phyloP scores from a whole-genome alignment of 2,329 filamentous ascomycete species.

The Neoascochyta sp. region DNA sequence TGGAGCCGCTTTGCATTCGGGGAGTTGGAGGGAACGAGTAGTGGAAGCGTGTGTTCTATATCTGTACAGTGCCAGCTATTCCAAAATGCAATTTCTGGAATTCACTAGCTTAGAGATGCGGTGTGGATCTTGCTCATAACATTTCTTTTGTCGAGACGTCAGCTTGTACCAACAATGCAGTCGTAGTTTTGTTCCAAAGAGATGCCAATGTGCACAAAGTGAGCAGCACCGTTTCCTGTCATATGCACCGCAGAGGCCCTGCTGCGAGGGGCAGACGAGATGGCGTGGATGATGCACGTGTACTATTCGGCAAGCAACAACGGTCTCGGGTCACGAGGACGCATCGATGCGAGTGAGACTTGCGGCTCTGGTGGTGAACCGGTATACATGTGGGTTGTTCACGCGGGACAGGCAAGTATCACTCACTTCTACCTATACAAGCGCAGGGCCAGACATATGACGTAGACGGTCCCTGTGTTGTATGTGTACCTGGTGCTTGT shows the following conservation, averaged over 20 bases:
- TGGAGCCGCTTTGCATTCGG: conserved; percentile 15
- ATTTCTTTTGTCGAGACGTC: conserved; percentile 7
- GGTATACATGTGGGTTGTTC: conserved; percentile 5
- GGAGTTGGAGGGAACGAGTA: conserved; percentile 17
- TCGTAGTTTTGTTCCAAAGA: too few species aligned
- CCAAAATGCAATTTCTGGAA: conserved; percentile 33
- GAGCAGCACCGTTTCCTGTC: too few species aligned
- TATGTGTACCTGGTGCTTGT: conserved; percentile 7
- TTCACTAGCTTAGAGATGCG: conserved; percentile 24
- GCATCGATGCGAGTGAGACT: too few species aligned
- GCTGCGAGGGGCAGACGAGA: too few species aligned
- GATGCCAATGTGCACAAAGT: too few species aligned
- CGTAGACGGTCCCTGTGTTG: conserved; percentile 5
- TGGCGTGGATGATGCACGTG: too few species aligned
- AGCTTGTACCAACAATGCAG: too few species aligned
- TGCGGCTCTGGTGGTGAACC: conserved; percentile 6
- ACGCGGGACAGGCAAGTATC: conserved; percentile 6
- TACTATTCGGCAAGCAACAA: too few species aligned
- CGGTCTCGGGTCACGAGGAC: too few species aligned
- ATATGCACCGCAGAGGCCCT: too few species aligned
- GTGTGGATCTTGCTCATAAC: conserved; percentile 18
- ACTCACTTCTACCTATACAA: too few species aligned
- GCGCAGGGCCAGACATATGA: conserved; percentile 7
- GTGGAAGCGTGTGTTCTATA: conserved; percentile 37
- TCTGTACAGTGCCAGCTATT: conserved; percentile 40